Percentiles rank a stretch among this genome's conserved stretches.
Evolutionary conservation across 176 grass and related monocot genomes (phyloP).

Genomic region (Oryza meyeriana): DNA sequence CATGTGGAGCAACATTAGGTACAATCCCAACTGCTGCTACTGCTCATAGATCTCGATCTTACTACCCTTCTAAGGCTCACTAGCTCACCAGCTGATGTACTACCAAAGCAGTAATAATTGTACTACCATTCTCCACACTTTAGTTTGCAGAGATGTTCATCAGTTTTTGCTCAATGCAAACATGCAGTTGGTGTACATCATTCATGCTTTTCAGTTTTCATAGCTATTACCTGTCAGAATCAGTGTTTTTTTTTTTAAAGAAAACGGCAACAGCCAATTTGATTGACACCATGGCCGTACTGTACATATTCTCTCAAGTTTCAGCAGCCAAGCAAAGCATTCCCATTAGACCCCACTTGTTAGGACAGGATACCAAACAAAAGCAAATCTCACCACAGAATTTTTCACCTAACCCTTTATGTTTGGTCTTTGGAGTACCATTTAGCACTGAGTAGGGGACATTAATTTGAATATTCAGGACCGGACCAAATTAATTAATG

Average conservation of each 20-base stretch:
- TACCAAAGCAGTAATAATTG: constrained; percentile 14
- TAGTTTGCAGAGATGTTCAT: neutral
- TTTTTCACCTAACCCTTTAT: constrained; percentile 40
- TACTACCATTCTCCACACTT: neutral
- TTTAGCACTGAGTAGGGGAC: neutral
- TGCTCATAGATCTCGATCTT: constrained; percentile 1
- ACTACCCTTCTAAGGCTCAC: constrained; percentile 27
- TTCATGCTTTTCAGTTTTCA: neutral
- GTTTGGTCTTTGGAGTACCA: neutral
- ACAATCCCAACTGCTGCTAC: constrained; percentile 1
- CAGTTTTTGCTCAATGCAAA: neutral
- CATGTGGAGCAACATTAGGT: constrained; percentile 11
- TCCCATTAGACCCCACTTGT: neutral
- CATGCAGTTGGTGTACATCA: constrained; percentile 3
- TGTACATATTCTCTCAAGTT: neutral
- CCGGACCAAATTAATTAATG: neutral
- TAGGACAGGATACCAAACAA: constrained; percentile 11
- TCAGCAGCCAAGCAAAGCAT: neutral
- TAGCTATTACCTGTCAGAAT: neutral
- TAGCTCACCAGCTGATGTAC: neutral
- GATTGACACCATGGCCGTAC: neutral
- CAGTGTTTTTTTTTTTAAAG: neutral
- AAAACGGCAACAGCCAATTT: neutral
- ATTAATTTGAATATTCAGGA: constrained; percentile 8
- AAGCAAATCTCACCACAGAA: constrained; percentile 4